phyloP scores from a whole-genome alignment of 805 yeast species.

The Pichia sporocuriosa region DNA sequence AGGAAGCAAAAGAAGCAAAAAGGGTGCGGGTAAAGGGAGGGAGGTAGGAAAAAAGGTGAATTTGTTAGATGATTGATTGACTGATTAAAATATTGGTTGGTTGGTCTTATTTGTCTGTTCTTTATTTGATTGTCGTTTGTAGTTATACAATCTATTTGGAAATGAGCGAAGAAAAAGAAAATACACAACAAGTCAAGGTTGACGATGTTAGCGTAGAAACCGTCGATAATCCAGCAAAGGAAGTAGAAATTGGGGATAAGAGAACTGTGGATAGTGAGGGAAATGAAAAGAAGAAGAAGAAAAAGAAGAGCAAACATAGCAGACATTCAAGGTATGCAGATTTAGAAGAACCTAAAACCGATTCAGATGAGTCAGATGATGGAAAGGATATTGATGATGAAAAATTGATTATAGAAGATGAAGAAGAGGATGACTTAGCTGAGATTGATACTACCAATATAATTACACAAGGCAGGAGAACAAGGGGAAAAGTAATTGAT shows the following conservation, averaged over 20 bases:
- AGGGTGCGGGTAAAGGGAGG: too few relatives aligned
- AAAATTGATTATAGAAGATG: slow-evolving; percentile 50
- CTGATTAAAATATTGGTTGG: too few relatives aligned
- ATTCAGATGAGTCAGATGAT: slow-evolving; percentile 20
- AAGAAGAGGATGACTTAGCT: slow-evolving; percentile 68
- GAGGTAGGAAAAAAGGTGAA: too few relatives aligned
- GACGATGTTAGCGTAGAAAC: too few relatives aligned
- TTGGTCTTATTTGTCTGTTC: too few relatives aligned
- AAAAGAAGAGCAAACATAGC: slow-evolving; percentile 15
- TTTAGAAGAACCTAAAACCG: slow-evolving; percentile 17
- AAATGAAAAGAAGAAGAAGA: slow-evolving; percentile 6
- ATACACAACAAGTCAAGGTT: too few relatives aligned
- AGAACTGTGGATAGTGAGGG: slow-evolving; percentile 1
- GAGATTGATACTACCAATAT: slow-evolving; percentile 82
- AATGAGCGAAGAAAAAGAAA: too few relatives aligned
- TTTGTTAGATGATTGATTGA: too few relatives aligned
- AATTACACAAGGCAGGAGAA: slow-evolving; percentile 79
- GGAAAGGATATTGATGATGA: slow-evolving; percentile 45
- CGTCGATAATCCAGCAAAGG: not conserved
- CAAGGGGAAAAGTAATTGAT: slow-evolving; percentile 84
- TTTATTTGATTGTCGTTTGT: too few relatives aligned
- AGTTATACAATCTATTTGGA: too few relatives aligned
- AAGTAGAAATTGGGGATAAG: not conserved
- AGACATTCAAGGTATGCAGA: slow-evolving; percentile 22
- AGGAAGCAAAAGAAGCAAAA: too few relatives aligned